Conservation (phyloP, 1,139 yeast genomes). For the Hansenula lynferdii region DNA sequence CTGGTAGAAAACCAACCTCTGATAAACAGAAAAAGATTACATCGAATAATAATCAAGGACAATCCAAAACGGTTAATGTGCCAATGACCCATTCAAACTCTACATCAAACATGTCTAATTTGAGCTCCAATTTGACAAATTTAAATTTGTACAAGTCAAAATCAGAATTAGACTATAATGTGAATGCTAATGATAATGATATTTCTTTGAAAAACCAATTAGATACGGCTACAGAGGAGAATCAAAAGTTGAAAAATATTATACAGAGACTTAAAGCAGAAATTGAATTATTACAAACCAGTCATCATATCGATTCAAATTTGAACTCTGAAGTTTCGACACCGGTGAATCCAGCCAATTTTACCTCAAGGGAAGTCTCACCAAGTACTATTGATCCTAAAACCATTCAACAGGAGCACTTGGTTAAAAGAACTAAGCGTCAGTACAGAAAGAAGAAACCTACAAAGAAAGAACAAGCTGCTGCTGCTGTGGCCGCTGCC, state of each 20-base stretch:
- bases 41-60: constrained; percentile 1
- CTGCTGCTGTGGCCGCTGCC: not conserved
- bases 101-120: constrained; percentile 7
- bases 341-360: constrained; percentile 3
- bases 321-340: constrained; percentile 1
- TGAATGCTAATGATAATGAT: not conserved
- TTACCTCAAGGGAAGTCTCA: constrained; percentile 20
- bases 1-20: constrained; percentile 50
- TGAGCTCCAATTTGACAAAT: constrained; percentile 12
- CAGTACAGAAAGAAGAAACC: constrained; percentile 18
- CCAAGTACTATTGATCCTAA: constrained; percentile 28
- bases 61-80: too few species aligned
- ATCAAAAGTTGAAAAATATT: constrained; percentile 33
- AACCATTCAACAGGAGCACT: constrained; percentile 9
- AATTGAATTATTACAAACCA: constrained; percentile 23
- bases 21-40: constrained; percentile 12
- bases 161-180: constrained; percentile 7
- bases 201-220: constrained; percentile 28
- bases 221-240: constrained; percentile 33
- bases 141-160: constrained; percentile 12
- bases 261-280: constrained; percentile 32
- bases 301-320: too few species aligned
- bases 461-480: constrained; percentile 7
- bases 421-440: constrained; percentile 6
- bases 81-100: not conserved